Conservation (phyloP, 768 basidiomycete species). For the Trametes maxima region DNA sequence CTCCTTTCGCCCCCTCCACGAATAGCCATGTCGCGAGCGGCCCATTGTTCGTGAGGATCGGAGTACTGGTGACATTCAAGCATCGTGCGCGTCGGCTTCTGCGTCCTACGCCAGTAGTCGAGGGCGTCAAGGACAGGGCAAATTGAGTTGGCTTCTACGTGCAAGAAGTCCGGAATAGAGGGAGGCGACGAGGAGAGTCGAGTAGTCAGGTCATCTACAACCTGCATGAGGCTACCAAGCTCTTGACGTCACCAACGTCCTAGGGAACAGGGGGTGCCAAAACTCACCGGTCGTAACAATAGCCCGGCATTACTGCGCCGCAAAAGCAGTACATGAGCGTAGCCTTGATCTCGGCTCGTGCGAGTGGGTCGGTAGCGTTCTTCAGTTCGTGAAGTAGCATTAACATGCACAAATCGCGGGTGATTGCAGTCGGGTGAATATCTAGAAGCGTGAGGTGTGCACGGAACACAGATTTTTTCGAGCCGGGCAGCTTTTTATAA, state of each 20-base stretch:
- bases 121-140: neutral
- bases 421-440: slow-evolving; percentile 19
- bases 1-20: neutral
- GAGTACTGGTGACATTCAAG: neutral
- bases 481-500: slow-evolving; percentile 1
- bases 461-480: neutral
- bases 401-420: slow-evolving; percentile 23
- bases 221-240: slow-evolving; percentile 2
- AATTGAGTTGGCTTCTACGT: slow-evolving; percentile 17
- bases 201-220: slow-evolving; percentile 1
- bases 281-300: slow-evolving; percentile 9
- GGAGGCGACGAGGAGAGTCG: slow-evolving; percentile 10
- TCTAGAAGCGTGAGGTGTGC: slow-evolving; percentile 25
- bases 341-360: slow-evolving; percentile 12
- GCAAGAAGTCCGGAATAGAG: slow-evolving; percentile 21
- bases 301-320: slow-evolving; percentile 5
- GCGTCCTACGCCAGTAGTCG: neutral
- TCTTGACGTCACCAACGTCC: neutral
- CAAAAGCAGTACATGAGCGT: slow-evolving; percentile 11
- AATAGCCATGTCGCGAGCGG: neutral
- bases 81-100: slow-evolving; percentile 6
- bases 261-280: neutral
- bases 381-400: slow-evolving; percentile 18
- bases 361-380: neutral
- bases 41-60: neutral